Conservation (phyloP, 108 stramenopile genomes). For the Discostella stelligeroides region DNA sequence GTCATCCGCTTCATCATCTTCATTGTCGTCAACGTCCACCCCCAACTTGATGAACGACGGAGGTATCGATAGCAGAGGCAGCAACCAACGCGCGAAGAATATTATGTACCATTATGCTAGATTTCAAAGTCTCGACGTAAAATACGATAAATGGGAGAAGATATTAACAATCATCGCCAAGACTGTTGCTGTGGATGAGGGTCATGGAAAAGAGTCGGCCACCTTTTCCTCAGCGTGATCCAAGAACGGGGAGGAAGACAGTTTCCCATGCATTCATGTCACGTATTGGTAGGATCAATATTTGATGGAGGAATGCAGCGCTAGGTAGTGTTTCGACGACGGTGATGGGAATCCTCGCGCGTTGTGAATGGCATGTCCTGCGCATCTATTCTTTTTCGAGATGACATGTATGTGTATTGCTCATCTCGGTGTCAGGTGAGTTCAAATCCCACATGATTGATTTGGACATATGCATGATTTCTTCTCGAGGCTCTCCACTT, state of each 20-base stretch:
- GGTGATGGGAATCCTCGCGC: no score
- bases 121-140: constrained; percentile 5
- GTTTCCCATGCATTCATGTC: no score
- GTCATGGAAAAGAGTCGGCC: no score
- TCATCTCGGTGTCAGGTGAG: background rate
- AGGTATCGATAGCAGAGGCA: background rate
- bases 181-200: constrained; percentile 3
- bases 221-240: no score
- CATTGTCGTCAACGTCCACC: background rate
- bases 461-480: background rate
- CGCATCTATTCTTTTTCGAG: no score
- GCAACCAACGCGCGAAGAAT: background rate
- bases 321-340: no score
- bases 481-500: no score
- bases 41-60: background rate
- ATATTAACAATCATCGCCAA: background rate
- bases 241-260: no score
- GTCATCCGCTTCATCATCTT: background rate
- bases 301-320: no score
- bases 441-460: constrained; percentile 1
- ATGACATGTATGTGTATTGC: background rate
- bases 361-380: no score
- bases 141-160: constrained; percentile 18
- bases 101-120: constrained; percentile 18
- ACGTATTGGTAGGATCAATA: no score